Percentiles rank a stretch among this genome's conserved stretches.
Evolutionary conservation across 1,284 basidiomycete genomes (phyloP).

Genomic region (Tremellales sp.): DNA sequence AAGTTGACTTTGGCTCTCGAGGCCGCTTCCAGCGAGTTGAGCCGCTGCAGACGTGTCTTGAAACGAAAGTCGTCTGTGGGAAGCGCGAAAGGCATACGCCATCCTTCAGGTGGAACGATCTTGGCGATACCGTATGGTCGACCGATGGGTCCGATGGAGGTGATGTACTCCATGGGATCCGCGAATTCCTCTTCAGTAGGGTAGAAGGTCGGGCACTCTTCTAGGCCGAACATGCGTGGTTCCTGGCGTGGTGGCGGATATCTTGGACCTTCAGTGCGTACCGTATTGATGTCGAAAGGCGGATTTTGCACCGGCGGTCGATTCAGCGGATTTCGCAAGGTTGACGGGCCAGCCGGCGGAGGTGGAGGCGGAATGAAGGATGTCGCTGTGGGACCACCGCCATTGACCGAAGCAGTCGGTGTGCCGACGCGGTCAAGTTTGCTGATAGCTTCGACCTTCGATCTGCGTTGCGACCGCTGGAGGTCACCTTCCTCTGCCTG

Average conservation of each 20-base stretch:
- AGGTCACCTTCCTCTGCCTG: slow-evolving; percentile 21
- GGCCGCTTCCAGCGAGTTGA: slow-evolving; percentile 96
- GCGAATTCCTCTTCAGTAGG: slow-evolving; percentile 86
- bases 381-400: slow-evolving; percentile 28
- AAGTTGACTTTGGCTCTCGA: slow-evolving; percentile 96
- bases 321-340: slow-evolving; percentile 31
- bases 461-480: slow-evolving; percentile 33
- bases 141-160: slow-evolving; percentile 71
- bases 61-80: slow-evolving; percentile 76
- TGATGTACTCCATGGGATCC: slow-evolving; percentile 95
- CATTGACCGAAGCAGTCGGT: slow-evolving; percentile 4
- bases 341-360: slow-evolving; percentile 15
- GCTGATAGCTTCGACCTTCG: slow-evolving; percentile 39
- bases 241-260: slow-evolving; percentile 26
- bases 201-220: slow-evolving; percentile 85
- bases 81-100: slow-evolving; percentile 96
- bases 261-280: slow-evolving; percentile 33
- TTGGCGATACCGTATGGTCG: slow-evolving; percentile 89
- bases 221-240: slow-evolving; percentile 70
- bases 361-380: slow-evolving; percentile 33
- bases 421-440: slow-evolving; percentile 28
- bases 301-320: slow-evolving; percentile 28
- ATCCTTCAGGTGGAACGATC: slow-evolving; percentile 86
- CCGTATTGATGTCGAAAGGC: slow-evolving; percentile 31
- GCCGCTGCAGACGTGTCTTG: slow-evolving; percentile 87